Conservation (phyloP, 129 eudicot species). For the Glebionis coronaria region DNA sequence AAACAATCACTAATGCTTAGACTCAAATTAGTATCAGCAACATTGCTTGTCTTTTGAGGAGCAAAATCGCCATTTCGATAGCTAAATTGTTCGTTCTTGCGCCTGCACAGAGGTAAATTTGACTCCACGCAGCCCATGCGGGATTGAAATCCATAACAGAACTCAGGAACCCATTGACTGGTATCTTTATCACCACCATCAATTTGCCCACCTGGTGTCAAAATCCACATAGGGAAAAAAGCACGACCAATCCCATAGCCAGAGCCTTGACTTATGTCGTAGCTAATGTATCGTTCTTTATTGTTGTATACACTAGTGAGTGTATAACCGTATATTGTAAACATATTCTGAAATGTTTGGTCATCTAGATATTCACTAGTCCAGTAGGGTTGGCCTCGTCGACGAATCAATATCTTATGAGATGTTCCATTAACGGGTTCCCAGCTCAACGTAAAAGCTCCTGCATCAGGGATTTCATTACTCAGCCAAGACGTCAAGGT, state of each 20-base stretch:
- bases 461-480: neutral
- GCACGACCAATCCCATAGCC: no score
- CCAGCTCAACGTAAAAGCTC: slow-evolving; percentile 30
- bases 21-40: slow-evolving; percentile 1
- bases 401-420: neutral
- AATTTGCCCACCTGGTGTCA: slow-evolving; percentile 9
- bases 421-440: slow-evolving; percentile 7
- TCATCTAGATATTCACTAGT: neutral
- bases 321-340: neutral
- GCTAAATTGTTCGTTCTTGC: neutral
- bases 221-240: neutral
- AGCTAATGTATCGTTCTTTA: slow-evolving; percentile 8
- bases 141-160: slow-evolving; percentile 20
- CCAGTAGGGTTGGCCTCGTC: slow-evolving; percentile 7
- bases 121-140: slow-evolving; percentile 13
- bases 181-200: neutral
- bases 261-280: neutral
- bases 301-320: slow-evolving; percentile 9
- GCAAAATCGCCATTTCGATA: neutral
- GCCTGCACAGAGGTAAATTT: slow-evolving; percentile 10
- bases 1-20: slow-evolving; percentile 39
- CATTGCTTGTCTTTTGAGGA: neutral
- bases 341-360: neutral
- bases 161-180: neutral
- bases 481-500: slow-evolving; percentile 23